Evolutionary conservation across 768 basidiomycete species (phyloP).

Genomic region (Mycena indigotica): DNA sequence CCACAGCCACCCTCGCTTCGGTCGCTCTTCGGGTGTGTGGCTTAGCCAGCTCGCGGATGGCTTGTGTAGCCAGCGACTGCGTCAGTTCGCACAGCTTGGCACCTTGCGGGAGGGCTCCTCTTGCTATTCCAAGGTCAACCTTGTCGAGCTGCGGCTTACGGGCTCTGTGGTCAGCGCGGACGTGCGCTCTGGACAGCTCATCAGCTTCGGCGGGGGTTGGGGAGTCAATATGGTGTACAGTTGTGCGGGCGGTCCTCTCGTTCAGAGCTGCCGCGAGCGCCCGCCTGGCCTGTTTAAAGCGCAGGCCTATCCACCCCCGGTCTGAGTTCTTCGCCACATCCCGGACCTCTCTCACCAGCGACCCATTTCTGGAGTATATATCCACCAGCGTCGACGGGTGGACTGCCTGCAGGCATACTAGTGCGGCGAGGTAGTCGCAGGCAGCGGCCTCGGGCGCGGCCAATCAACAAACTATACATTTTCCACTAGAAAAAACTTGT

Average conservation of each 20-base stretch:
- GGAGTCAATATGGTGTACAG: background rate
- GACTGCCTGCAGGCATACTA: background rate
- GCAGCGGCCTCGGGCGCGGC: background rate
- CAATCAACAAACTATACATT: too few relatives aligned
- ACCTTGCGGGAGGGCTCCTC: background rate
- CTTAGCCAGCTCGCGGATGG: background rate
- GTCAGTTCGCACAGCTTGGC: background rate
- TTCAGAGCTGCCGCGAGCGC: background rate
- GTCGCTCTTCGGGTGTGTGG: background rate
- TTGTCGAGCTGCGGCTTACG: background rate
- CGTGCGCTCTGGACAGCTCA: background rate
- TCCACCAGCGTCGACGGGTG: background rate
- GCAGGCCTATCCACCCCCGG: background rate
- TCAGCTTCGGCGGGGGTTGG: background rate
- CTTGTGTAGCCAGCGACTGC: background rate
- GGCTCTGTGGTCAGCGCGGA: background rate
- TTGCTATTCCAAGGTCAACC: background rate
- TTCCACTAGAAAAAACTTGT: too few relatives aligned
- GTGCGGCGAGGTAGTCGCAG: background rate
- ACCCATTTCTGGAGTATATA: background rate
- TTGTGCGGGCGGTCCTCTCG: background rate
- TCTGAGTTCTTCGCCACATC: background rate
- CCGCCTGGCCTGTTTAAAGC: background rate
- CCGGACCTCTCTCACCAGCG: background rate
- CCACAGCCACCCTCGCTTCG: background rate